These are phyloP conservation scores for Suillus occidentalis DNA, from an alignment of 768 basidiomycete genomes.

Conservation along the genomic window DNA sequence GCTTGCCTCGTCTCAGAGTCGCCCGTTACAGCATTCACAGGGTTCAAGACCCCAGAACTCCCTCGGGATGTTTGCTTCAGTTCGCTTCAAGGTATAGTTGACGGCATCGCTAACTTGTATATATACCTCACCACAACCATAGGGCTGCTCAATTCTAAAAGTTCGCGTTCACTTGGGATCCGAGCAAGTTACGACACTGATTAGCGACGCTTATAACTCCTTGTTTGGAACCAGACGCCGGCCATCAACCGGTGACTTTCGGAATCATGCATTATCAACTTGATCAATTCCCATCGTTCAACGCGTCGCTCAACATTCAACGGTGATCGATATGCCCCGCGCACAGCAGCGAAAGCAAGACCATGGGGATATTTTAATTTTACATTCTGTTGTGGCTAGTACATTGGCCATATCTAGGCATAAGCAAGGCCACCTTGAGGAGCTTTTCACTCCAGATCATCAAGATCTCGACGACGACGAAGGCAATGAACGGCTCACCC, in stretches of 20 bases:
- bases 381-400: not conserved
- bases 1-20: no score
- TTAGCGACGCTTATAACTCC: not conserved
- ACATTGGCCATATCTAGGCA: not conserved
- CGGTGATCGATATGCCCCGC: not conserved
- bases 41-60: no score
- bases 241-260: not conserved
- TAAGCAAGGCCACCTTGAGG: not conserved
- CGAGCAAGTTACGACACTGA: not conserved
- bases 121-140: no score
- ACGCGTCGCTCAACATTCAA: no score
- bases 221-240: not conserved
- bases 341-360: not conserved
- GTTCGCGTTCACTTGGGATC: not conserved
- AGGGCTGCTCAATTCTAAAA: conserved; percentile 11
- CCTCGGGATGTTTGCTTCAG: no score
- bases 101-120: no score
- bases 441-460: not conserved
- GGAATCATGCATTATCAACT: no score
- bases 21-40: no score
- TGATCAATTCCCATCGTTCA: not conserved
- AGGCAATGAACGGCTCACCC: not conserved
- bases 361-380: not conserved
- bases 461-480: not conserved
- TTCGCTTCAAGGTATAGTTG: no score